These are phyloP conservation scores for Dysphania ambrosioides DNA, from an alignment of 148 eudicot species.

Conservation along the genomic window DNA sequence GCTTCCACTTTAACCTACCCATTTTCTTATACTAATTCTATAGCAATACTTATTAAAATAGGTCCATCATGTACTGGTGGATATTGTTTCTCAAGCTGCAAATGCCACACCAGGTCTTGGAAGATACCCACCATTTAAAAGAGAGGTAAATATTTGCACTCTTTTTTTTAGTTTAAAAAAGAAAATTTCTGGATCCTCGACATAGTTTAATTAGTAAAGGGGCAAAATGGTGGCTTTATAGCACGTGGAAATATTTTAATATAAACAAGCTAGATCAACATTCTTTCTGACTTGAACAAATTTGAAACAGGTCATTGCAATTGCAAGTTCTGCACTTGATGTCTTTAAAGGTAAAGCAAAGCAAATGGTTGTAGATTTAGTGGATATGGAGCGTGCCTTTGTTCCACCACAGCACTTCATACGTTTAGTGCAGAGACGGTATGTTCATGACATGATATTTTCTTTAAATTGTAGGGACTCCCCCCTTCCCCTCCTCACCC, in stretches of 20 bases:
- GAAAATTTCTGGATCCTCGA: neutral
- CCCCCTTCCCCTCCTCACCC: too few species aligned
- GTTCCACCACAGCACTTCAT: constrained; percentile 99
- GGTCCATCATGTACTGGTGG: constrained; percentile 96
- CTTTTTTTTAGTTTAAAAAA: too few species aligned
- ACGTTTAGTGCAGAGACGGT: constrained; percentile 98
- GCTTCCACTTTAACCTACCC: neutral
- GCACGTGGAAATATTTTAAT: neutral
- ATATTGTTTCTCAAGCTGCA: constrained; percentile 91
- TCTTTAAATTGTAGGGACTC: neutral
- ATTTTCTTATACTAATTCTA: neutral
- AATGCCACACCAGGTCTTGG: constrained; percentile 98
- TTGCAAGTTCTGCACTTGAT: constrained; percentile 87
- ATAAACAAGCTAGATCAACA: neutral
- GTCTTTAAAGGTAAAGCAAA: constrained; percentile 89
- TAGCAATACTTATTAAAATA: constrained; percentile 21
- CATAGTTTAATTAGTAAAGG: neutral
- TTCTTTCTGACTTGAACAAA: constrained; percentile 6
- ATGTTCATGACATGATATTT: constrained; percentile 25
- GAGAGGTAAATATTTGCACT: constrained; percentile 60
- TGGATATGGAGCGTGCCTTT: constrained; percentile 99
- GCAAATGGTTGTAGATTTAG: constrained; percentile 94
- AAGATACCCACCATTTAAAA: constrained; percentile 93
- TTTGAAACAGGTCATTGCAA: constrained; percentile 67
- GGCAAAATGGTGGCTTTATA: neutral